These are phyloP conservation scores for Tetrapisispora namnaoensis DNA, from an alignment of 805 yeast species.

Conservation along the genomic window DNA sequence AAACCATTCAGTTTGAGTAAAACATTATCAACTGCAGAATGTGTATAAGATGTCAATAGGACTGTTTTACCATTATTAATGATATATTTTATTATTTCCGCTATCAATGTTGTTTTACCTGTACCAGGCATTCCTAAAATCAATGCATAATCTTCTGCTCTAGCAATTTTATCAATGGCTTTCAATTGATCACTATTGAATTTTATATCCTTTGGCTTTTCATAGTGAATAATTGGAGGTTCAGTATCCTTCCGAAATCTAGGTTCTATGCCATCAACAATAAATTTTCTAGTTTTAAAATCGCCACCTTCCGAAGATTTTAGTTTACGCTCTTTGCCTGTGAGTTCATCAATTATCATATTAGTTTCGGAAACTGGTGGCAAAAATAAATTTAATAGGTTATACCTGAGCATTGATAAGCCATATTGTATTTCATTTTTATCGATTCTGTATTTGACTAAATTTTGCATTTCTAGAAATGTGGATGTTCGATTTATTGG, in stretches of 20 bases:
- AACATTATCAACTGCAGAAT: slow-evolving; percentile 93
- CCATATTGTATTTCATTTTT: slow-evolving; percentile 70
- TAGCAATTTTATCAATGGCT: slow-evolving; percentile 59
- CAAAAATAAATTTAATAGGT: slow-evolving; percentile 58
- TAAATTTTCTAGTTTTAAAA: slow-evolving; percentile 22
- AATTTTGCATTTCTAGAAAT: slow-evolving; percentile 29
- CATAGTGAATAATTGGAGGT: slow-evolving; percentile 17
- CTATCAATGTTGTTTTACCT: slow-evolving; percentile 86
- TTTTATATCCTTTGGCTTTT: slow-evolving; percentile 4
- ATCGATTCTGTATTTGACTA: slow-evolving; percentile 54
- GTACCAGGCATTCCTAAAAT: slow-evolving; percentile 98
- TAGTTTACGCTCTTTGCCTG: slow-evolving; percentile 6
- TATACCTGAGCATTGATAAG: slow-evolving; percentile 66
- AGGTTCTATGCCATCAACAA: slow-evolving; percentile 29
- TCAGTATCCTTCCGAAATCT: slow-evolving; percentile 11
- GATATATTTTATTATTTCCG: slow-evolving; percentile 55
- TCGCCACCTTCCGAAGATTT: slow-evolving; percentile 31
- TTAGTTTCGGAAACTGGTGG: slow-evolving; percentile 24
- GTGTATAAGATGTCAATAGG: slow-evolving; percentile 77
- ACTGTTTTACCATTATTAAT: slow-evolving; percentile 53
- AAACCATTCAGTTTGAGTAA: slow-evolving; percentile 51
- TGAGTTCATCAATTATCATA: slow-evolving; percentile 19
- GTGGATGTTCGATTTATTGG: slow-evolving; percentile 3
- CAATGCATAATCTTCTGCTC: slow-evolving; percentile 65
- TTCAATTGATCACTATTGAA: slow-evolving; percentile 63